Percentiles rank a stretch among this genome's conserved stretches.
phyloP scores from a whole-genome alignment of 345 rosid genomes.

The Turritis glabra region DNA sequence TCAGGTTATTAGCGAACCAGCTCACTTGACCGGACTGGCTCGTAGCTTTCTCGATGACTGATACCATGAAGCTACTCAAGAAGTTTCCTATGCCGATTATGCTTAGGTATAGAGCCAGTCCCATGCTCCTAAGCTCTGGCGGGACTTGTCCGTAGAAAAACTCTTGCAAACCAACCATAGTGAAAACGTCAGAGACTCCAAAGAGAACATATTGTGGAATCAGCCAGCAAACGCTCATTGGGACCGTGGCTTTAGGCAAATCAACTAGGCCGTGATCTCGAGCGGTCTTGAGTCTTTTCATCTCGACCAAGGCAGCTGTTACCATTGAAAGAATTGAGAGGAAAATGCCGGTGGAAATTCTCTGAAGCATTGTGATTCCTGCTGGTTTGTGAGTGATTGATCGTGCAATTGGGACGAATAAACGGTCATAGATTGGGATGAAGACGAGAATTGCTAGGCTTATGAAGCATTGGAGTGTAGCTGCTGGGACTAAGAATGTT shows the following conservation, averaged over 20 bases:
- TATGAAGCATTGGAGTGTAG: conserved; percentile 61
- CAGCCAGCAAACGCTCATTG: conserved; percentile 45
- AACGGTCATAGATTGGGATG: conserved; percentile 54
- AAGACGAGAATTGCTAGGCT: conserved; percentile 45
- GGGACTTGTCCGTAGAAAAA: conserved; percentile 44
- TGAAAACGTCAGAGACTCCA: conserved; percentile 38
- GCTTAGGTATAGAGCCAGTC: conserved; percentile 38
- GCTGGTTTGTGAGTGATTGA: conserved; percentile 34
- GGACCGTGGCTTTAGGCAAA: conserved; percentile 19
- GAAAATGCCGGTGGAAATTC: conserved; percentile 42
- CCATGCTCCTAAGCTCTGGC: conserved; percentile 37
- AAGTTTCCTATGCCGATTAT: conserved; percentile 42
- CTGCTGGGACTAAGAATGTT: conserved; percentile 51
- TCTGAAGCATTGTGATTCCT: conserved; percentile 48
- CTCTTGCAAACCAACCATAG: conserved; percentile 45
- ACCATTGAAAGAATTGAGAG: conserved; percentile 38
- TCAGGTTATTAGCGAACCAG: conserved; percentile 41
- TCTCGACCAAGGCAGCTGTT: conserved; percentile 45
- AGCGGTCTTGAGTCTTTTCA: conserved; percentile 40
- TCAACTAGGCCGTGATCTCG: conserved; percentile 29
- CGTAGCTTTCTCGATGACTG: conserved; percentile 32
- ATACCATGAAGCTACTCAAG: conserved; percentile 40
- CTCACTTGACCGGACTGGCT: conserved; percentile 27
- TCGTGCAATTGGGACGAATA: conserved; percentile 52
- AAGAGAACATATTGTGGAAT: conserved; percentile 38